Evolutionary conservation across 768 basidiomycete species (phyloP), one percentile per base, ranked within the genome.

Genomic region (Russula lepida): DNA sequence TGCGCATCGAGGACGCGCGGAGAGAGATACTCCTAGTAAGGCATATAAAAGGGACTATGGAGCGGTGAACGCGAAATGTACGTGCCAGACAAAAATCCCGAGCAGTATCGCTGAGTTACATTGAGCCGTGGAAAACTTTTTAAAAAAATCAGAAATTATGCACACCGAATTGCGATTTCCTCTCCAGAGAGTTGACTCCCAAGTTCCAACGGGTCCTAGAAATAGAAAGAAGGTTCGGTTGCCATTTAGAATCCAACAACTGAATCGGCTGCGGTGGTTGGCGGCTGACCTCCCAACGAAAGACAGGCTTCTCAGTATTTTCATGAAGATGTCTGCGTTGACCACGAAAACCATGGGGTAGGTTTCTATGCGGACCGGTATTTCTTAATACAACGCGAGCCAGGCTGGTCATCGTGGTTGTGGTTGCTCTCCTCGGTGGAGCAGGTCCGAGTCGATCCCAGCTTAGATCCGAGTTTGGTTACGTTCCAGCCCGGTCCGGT

Each of bases 1-100:
- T 92, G 92, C 32, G 84, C 92, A 39, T 95, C 77, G 23, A 92
- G 72, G n/a, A 98, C 88, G 21, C 93, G 84, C n/a, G 95, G 92
- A 57, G 82, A 74, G 6, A 98, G 80, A 57, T 84, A 82, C 68
- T 92, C 89, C 88, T 97, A 67, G 59, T 32, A 33, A 56, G n/a
- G 47, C 27, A 7, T 21, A 17, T 21, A 55, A 33, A 3, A 55
- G 15, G 19, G 33, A 17, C 39, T 6, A 37, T 27, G 47, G 32
- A 65, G 58, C 44, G 12, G 6, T 32, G 19, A 3, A 23, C 27
- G 17, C 48, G 19, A 59, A 25, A 49, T 32, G 21, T 19, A 71
- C 80, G 68, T 72, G 77, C 91, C 79, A 91, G 89, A 68, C 88
- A 93, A 69, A 91, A 94, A 47, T 79, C 77, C 30, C 79, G 81